Evolutionary conservation across 2,329 filamentous ascomycete species (phyloP).

Genomic region (Paramyrothecium roridum): DNA sequence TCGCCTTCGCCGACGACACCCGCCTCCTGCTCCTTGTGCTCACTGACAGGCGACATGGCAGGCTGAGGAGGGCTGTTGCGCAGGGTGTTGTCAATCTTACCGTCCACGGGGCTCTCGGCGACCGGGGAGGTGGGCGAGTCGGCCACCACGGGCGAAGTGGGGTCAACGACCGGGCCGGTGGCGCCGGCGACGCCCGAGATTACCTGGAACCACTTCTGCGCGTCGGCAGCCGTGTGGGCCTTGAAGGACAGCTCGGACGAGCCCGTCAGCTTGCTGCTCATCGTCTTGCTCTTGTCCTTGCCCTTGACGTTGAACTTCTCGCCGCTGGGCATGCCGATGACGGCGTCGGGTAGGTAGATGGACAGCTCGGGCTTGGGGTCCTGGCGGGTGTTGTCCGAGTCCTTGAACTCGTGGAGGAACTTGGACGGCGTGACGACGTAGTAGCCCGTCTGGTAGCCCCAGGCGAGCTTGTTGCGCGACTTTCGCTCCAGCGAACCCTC

Average conservation of each 20-base stretch:
- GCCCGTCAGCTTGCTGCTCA: constrained; percentile 79
- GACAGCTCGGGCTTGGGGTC: constrained; percentile 84
- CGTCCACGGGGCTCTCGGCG: constrained; percentile 7
- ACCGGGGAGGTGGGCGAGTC: constrained; percentile 16
- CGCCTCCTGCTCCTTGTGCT: constrained; percentile 42
- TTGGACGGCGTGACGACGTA: constrained; percentile 88
- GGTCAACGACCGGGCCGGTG: constrained; percentile 29
- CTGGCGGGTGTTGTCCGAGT: constrained; percentile 68
- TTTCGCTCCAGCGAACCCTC: constrained; percentile 89
- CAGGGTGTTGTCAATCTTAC: constrained; percentile 12
- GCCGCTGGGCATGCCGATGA: constrained; percentile 67
- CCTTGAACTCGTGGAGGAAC: constrained; percentile 95
- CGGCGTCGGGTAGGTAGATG: constrained; percentile 87
- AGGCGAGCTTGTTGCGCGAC: constrained; percentile 76
- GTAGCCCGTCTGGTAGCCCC: constrained; percentile 76
- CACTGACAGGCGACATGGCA: constrained; percentile 10
- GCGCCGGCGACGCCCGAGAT: constrained; percentile 61
- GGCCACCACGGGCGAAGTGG: constrained; percentile 12
- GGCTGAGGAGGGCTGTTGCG: constrained; percentile 5
- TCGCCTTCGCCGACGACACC: constrained; percentile 35
- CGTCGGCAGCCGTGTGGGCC: constrained; percentile 75
- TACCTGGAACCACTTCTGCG: constrained; percentile 79
- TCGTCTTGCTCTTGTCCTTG: constrained; percentile 80
- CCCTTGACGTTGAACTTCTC: constrained; percentile 94
- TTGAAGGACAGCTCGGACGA: constrained; percentile 82